These are phyloP conservation scores for Ramularia collo-cygni DNA, from an alignment of 2,329 filamentous ascomycete species.

Conservation along the genomic window DNA sequence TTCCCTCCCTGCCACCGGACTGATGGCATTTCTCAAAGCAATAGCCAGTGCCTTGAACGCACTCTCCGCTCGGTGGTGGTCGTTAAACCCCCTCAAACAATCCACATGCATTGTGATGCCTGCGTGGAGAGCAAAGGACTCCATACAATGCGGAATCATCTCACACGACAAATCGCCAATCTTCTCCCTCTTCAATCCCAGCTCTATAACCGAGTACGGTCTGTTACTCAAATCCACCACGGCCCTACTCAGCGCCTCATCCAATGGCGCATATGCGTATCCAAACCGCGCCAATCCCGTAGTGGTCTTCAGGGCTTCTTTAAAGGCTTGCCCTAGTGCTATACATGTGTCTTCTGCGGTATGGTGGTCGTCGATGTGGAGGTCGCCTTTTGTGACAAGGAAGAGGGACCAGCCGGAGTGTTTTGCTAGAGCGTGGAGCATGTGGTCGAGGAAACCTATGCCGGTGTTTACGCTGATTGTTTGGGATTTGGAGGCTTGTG, in stretches of 20 bases:
- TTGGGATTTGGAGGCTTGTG: conserved; percentile 76
- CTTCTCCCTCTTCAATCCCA: conserved; percentile 83
- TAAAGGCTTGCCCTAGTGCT: conserved; percentile 79
- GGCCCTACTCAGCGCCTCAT: conserved; percentile 88
- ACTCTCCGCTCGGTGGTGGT: conserved; percentile 92
- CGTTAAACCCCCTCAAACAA: conserved; percentile 82
- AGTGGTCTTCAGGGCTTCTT: conserved; percentile 67
- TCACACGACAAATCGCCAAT: conserved; percentile 89
- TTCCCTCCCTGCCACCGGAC: conserved; percentile 68
- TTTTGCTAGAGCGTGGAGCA: conserved; percentile 94
- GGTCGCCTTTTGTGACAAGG: conserved; percentile 75
- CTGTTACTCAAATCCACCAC: conserved; percentile 94
- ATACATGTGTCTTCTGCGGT: conserved; percentile 94
- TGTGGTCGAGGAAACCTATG: conserved; percentile 97
- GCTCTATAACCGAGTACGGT: conserved; percentile 73
- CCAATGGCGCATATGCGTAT: conserved; percentile 83
- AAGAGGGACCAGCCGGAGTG: conserved; percentile 90
- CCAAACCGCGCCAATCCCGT: conserved; percentile 85
- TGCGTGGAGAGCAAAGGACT: conserved; percentile 87
- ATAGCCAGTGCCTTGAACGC: conserved; percentile 95
- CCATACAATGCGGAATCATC: conserved; percentile 94
- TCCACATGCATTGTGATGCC: conserved; percentile 93
- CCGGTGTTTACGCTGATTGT: conserved; percentile 84
- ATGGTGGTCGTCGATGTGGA: conserved; percentile 98
- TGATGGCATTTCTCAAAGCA: conserved; percentile 71